These are phyloP conservation scores for Arthrobotrys pseudoclavata DNA, from an alignment of 2,329 filamentous ascomycete genomes.

Conservation along the genomic window DNA sequence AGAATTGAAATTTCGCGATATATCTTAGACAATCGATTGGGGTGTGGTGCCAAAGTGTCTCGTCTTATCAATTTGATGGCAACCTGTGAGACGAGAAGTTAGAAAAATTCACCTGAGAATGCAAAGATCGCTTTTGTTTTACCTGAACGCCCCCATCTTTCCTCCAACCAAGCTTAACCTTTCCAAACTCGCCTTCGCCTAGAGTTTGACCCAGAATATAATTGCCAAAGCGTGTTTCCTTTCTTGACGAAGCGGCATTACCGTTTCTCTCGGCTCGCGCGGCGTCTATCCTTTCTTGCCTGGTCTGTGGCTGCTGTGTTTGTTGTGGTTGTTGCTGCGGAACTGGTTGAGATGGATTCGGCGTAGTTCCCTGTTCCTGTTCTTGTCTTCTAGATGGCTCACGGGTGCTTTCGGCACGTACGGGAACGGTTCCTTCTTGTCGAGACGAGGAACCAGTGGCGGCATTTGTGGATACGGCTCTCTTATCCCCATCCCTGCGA, in stretches of 20 bases:
- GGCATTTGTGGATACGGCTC: slow-evolving; percentile 51
- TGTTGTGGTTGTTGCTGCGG: slow-evolving; percentile 13
- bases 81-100: slow-evolving; percentile 73
- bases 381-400: slow-evolving; percentile 54
- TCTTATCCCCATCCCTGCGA: slow-evolving; percentile 52
- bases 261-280: slow-evolving; percentile 46
- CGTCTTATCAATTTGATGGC: slow-evolving; percentile 98
- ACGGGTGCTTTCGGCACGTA: slow-evolving; percentile 57
- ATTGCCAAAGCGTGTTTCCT: slow-evolving; percentile 91
- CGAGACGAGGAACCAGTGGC: slow-evolving; percentile 42
- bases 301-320: slow-evolving; percentile 22
- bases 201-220: slow-evolving; percentile 96
- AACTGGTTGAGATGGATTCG: not conserved
- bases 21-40: slow-evolving; percentile 92
- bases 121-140: slow-evolving; percentile 62
- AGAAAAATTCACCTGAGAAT: not conserved
- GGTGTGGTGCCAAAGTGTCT: slow-evolving; percentile 88
- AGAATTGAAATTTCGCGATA: slow-evolving; percentile 96
- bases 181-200: slow-evolving; percentile 97
- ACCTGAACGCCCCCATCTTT: slow-evolving; percentile 89
- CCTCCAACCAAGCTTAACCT: slow-evolving; percentile 99
- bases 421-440: slow-evolving; percentile 48
- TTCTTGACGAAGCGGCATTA: slow-evolving; percentile 65
- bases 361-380: slow-evolving; percentile 32
- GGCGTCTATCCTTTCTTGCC: slow-evolving; percentile 56